Base-by-base conservation (phyloP, 495 filamentous ascomycete species). In the Xylaria telfairii region DNA sequence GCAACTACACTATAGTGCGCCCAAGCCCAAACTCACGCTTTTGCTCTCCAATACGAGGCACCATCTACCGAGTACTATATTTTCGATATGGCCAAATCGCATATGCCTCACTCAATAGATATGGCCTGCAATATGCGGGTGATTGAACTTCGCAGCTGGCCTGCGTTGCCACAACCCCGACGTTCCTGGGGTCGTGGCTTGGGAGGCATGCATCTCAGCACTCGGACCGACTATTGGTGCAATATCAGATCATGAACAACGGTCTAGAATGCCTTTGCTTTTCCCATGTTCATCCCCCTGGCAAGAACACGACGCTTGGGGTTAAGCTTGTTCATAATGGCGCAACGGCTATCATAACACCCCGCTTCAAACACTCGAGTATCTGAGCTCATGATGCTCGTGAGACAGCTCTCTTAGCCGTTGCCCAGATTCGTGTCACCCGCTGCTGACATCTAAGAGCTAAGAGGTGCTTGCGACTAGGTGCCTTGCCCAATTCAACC, bases 171-270 rank as follows among this genome's bases (percentile, higher is more conserved):
- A 44, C n/a, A 51, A 56, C 67, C 9, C 32, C 34, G 46, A 51
- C 37, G 28, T 63, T 34, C 17, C 67, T 34, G 41, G 67, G 17
- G 59, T 44, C 17, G 17, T 61, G 41, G 66, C 41, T 46, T 68
- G 42, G 41, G 26, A 44, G 34, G 44, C 24, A 60, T 54, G 67
- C 67, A 61, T 63, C 59, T 63, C 44, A 42, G 39, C 41, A 53
- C 67, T 60, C 67, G 67, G 67, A 41, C 67, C 67, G 54, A 63
- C 67, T 69, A 10, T 42, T 41, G 26, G 7, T 54, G 46, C 46
- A 51, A 6, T 41, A 69, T 69, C 67, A 69, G 67, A 69, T 69
- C 67, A 69, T 69, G 67, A 54, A 54, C 32, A n/a, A 60, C 46
- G 46, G 61, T 69, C 34, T 63, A 13, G 19, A 26, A 26, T 54